Conservation (phyloP, 352 stramenopile species). For the Elongisporangium prolatum region DNA sequence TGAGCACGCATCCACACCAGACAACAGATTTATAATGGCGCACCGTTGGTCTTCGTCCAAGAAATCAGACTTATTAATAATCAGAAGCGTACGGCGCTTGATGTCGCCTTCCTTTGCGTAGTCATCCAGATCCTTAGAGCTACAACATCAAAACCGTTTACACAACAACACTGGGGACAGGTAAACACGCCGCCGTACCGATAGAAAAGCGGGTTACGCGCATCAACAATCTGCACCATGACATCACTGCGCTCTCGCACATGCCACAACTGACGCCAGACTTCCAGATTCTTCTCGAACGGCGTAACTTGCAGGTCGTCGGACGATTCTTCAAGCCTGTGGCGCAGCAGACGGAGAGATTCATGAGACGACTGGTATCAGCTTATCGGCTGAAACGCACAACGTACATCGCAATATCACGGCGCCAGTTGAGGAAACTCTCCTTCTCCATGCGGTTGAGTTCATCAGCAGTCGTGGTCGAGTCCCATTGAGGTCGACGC, state of each 20-base stretch:
- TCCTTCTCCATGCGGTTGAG: slow-evolving; percentile 95
- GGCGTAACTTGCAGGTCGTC: slow-evolving; percentile 93
- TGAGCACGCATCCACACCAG: background rate
- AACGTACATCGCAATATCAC: slow-evolving; percentile 90
- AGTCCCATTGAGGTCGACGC: slow-evolving; percentile 93
- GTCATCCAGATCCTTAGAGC: slow-evolving; percentile 92
- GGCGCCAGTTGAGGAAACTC: slow-evolving; percentile 97
- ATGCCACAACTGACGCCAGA: slow-evolving; percentile 99
- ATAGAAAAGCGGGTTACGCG: slow-evolving; percentile 98
- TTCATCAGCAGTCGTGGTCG: slow-evolving; percentile 93
- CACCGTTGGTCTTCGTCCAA: slow-evolving; percentile 90
- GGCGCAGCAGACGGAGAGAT: slow-evolving; percentile 1
- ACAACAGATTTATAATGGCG: background rate
- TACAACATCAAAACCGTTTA: slow-evolving; percentile 12
- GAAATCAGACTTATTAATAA: slow-evolving; percentile 99
- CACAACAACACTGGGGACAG: background rate
- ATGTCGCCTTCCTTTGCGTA: slow-evolving; percentile 93
- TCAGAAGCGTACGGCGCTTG: slow-evolving; percentile 89
- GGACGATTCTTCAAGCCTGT: slow-evolving; percentile 69
- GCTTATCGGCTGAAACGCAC: background rate
- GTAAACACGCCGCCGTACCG: slow-evolving; percentile 22
- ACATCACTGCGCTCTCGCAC: slow-evolving; percentile 97
- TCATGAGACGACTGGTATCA: slow-evolving; percentile 10
- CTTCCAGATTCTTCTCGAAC: slow-evolving; percentile 99
- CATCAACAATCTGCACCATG: slow-evolving; percentile 98